Base-by-base conservation (phyloP, 495 filamentous ascomycete species). In the Filosporella fistucella region DNA sequence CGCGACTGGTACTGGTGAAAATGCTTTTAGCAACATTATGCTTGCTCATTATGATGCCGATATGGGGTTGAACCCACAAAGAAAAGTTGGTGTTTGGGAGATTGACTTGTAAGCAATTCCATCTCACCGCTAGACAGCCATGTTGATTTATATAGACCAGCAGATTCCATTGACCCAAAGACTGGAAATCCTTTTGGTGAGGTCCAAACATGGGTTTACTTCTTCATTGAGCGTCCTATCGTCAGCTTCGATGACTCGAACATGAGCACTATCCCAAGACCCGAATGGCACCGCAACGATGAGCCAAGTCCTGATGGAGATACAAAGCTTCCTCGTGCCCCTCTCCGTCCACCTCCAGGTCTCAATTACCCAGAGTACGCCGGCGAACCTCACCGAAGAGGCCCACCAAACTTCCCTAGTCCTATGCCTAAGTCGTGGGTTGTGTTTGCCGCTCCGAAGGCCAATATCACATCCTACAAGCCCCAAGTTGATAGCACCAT, bases 91-190 rank as follows among this genome's bases (percentile, higher is more conserved):
- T 28, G 30, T 44, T 7, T 55, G 45, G 23, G 56, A 59, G 25
- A 35, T 55, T 36, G 46, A 55, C 25, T 32, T 59, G 56, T 58
- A 49, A 39, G 55, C 44, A 30, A 4, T 45, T 35, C 30, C 22
- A 16, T 13, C 21, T 32, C 11, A 12, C 22, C 29, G 16, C 10
- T 8, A 10, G 2, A 9, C 16, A n/a, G 22, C 28, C 1, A 16
- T 17, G 11, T 20, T 44, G 39, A 23, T 44, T 18, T 7, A 41
- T 20, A 30, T 30, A 51, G 47, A 18, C 49, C 49, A 20, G 45
- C 33, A 13, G 17, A 24, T 1, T 35, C 21, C 2, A 22, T 16
- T 0, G 28, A 52, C 8, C 23, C 14, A 2, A 18, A 23, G 21
- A 45, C 45, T 6, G 42, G 49, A 8, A 9, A 29, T 21, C 8